phyloP scores from a whole-genome alignment of 305 asterid species.

The Solanum hybrid region DNA sequence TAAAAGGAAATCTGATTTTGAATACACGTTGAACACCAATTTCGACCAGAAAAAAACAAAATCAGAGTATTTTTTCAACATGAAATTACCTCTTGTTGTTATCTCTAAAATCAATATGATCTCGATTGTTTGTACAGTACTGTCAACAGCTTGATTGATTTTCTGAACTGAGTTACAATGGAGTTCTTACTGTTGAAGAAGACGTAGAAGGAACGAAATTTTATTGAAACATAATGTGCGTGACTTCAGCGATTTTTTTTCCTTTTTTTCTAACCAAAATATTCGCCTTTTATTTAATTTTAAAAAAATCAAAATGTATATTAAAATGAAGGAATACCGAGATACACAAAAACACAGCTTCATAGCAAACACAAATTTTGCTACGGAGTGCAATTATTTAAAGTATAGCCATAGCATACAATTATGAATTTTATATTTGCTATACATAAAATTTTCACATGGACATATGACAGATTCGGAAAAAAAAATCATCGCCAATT shows the following conservation, averaged over 20 bases:
- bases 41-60: not conserved
- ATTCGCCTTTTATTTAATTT: no score
- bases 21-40: no score
- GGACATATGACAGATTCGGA: not conserved
- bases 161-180: not conserved
- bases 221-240: not conserved
- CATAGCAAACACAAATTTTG: not conserved
- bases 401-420: not conserved
- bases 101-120: not conserved
- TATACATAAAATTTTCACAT: no score
- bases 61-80: not conserved
- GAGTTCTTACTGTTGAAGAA: not conserved
- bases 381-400: not conserved
- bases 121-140: not conserved
- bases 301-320: not conserved
- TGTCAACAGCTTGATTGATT: not conserved
- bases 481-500: not conserved
- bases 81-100: not conserved
- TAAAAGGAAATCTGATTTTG: no score
- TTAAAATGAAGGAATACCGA: not conserved
- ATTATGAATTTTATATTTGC: not conserved
- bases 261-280: not conserved
- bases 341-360: not conserved
- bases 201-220: not conserved
- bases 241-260: not conserved